A percentile compares a stretch with the other conserved stretches of the same genome.
These are phyloP conservation scores for Candida adriatica DNA, from an alignment of 805 yeast species.

Conservation along the genomic window DNA sequence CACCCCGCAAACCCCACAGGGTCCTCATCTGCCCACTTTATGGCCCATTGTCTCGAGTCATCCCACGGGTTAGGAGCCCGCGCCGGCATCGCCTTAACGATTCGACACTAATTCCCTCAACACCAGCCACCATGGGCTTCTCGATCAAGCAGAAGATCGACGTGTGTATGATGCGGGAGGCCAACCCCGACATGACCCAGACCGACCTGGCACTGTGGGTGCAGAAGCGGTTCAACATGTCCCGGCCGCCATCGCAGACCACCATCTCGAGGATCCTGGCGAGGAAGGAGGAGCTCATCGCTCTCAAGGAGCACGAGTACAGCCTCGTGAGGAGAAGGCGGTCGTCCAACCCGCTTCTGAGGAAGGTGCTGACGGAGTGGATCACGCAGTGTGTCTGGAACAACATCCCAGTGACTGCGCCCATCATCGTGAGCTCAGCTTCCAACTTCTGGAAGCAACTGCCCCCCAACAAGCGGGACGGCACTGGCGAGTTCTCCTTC, in stretches of 20 bases:
- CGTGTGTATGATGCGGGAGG: constrained; percentile 59
- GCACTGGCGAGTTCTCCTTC: constrained; percentile 57
- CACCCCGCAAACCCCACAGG: no score
- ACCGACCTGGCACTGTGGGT: constrained; percentile 62
- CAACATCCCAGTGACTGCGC: constrained; percentile 56
- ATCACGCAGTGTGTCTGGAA: constrained; percentile 63
- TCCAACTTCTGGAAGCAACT: constrained; percentile 55
- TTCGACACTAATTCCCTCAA: no score
- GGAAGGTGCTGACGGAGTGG: constrained; percentile 64
- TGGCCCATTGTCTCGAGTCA: no score
- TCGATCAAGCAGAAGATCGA: constrained; percentile 58
- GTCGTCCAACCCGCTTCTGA: constrained; percentile 44
- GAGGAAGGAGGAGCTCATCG: constrained; percentile 45
- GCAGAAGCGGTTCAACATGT: constrained; percentile 41
- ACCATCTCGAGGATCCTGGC: constrained; percentile 57
- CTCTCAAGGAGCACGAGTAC: constrained; percentile 45
- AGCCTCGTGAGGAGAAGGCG: constrained; percentile 40
- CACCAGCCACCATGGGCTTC: no score
- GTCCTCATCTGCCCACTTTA: no score
- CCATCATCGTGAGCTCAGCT: constrained; percentile 58
- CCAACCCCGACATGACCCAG: constrained; percentile 66
- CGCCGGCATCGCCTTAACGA: no score
- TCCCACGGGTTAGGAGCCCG: no score
- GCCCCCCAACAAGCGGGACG: constrained; percentile 48
- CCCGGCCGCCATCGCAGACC: constrained; percentile 57